Evolutionary conservation across 1,284 basidiomycete species (phyloP).

Genomic region (Microbotryum lychnidis-dioicae): DNA sequence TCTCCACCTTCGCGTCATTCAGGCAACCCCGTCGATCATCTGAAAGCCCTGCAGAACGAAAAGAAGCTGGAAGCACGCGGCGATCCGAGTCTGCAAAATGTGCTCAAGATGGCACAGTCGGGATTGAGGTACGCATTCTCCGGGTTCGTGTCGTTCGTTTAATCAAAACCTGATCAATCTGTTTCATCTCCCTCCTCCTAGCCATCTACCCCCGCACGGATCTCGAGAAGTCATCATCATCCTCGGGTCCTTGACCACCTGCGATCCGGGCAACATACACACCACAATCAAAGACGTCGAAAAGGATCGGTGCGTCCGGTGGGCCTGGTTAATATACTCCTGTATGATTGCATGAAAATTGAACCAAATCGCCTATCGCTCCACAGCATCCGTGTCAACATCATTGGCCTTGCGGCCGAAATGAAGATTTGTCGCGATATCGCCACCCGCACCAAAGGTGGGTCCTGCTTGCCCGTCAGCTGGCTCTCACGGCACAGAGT

Average conservation of each 20-base stretch:
- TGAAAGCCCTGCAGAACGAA: slow-evolving; percentile 74
- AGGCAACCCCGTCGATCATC: slow-evolving; percentile 92
- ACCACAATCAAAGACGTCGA: slow-evolving; percentile 77
- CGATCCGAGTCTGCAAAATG: slow-evolving; percentile 92
- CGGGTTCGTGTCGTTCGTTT: too few relatives aligned
- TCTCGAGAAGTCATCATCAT: slow-evolving; percentile 89
- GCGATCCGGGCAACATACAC: slow-evolving; percentile 94
- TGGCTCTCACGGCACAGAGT: slow-evolving; percentile 10
- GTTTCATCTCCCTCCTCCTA: slow-evolving; percentile 37
- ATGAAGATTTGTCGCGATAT: slow-evolving; percentile 94
- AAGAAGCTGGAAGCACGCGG: slow-evolving; percentile 81
- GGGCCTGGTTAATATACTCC: background rate
- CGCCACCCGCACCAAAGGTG: slow-evolving; percentile 78
- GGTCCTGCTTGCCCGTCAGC: slow-evolving; percentile 33
- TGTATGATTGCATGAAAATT: too few relatives aligned
- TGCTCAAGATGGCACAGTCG: slow-evolving; percentile 86
- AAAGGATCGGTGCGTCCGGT: slow-evolving; percentile 43
- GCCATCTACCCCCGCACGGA: slow-evolving; percentile 88
- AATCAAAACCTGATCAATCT: background rate
- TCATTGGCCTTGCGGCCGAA: slow-evolving; percentile 88
- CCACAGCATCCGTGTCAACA: slow-evolving; percentile 71
- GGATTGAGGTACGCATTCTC: slow-evolving; percentile 60
- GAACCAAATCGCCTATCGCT: too few relatives aligned
- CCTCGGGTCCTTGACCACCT: slow-evolving; percentile 90
- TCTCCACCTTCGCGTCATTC: background rate